Evolutionary conservation across 441 rosid genomes (phyloP), one percentile per base, ranked within the genome.

Genomic region (Raphanus hybrid): DNA sequence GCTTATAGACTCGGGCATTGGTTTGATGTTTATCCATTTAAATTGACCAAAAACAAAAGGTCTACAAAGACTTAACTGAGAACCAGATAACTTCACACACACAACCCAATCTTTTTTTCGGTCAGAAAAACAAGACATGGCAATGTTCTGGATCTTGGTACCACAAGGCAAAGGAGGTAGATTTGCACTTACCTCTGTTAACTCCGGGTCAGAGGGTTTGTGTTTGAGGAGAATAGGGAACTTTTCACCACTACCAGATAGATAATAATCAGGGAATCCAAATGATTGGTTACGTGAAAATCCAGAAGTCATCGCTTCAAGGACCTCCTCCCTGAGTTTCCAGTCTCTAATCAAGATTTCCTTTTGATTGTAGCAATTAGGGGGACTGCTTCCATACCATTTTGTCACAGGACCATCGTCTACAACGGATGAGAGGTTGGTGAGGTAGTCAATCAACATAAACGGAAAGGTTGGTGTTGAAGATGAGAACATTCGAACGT

Each of bases 161-260:
- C 74, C 41, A 6, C n/a, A 8, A 6, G 66, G 74, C 29, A 70
- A 1, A 70, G 74, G 35, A 39, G 66, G 66, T 58, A 70, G 35
- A 54, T 6, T 0, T 1, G 8, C 18, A 5, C 18, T 14, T 14
- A 50, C 57, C 8, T 50, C 57, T 14, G 20, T 50, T 50, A 14
- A 14, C 16, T 50, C 57, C 57, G 57, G 57, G 57, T 50, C 5
- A 14, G 57, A 50, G 57, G 20, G 57, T 14, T 50, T 50, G 57
- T 50, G 18, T 12, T 48, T n/a, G 55, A 48, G 7, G 55, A 48
- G 7, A n/a, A 50, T 50, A 14, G 6, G 57, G 3, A 18, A 50
- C 57, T n/a, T 48, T 12, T 48, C 16, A 48, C 16, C 54, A 48
- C 15, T 48, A 43, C 52, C 15, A 45, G 14, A 45, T 1, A 45